Conservation (phyloP, 495 filamentous ascomycete genomes). For the Xylaria scruposa region DNA sequence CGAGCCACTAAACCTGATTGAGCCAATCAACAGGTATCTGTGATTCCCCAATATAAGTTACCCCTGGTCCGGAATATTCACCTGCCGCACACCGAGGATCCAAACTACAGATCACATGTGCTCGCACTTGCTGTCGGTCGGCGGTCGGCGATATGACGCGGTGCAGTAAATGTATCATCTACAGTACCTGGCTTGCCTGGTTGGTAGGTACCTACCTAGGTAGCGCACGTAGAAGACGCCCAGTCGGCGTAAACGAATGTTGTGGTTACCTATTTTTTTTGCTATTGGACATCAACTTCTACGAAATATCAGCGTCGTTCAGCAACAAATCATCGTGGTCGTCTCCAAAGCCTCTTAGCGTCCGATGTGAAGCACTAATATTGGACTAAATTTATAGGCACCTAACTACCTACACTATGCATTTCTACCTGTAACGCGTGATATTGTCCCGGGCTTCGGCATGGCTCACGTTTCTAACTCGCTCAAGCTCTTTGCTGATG, state of each 20-base stretch:
- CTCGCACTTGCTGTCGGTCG: not conserved
- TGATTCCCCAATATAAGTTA: not conserved
- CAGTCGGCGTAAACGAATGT: not conserved
- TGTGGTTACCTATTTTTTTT: not conserved
- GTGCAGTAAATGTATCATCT: not conserved
- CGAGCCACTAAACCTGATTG: not conserved
- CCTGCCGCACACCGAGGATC: slow-evolving; percentile 17
- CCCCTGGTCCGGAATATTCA: slow-evolving; percentile 20
- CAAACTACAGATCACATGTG: not conserved
- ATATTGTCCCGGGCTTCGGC: not conserved
- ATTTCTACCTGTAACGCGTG: not conserved
- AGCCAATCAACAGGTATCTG: not conserved
- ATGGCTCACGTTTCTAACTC: not conserved
- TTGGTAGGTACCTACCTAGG: not conserved
- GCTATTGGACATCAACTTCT: not conserved
- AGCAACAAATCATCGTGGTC: slow-evolving; percentile 8
- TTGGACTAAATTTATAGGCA: not conserved
- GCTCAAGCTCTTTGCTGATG: slow-evolving; percentile 10
- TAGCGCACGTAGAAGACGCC: not conserved
- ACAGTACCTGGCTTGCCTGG: too few relatives aligned
- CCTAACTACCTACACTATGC: not conserved
- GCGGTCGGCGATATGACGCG: not conserved
- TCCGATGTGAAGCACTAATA: not conserved
- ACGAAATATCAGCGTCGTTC: not conserved
- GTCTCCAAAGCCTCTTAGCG: slow-evolving; percentile 1